A percentile compares a stretch with the other conserved stretches of the same genome.
These are phyloP conservation scores for Wickerhamomyces bovis DNA, from an alignment of 805 yeast genomes.

Conservation along the genomic window DNA sequence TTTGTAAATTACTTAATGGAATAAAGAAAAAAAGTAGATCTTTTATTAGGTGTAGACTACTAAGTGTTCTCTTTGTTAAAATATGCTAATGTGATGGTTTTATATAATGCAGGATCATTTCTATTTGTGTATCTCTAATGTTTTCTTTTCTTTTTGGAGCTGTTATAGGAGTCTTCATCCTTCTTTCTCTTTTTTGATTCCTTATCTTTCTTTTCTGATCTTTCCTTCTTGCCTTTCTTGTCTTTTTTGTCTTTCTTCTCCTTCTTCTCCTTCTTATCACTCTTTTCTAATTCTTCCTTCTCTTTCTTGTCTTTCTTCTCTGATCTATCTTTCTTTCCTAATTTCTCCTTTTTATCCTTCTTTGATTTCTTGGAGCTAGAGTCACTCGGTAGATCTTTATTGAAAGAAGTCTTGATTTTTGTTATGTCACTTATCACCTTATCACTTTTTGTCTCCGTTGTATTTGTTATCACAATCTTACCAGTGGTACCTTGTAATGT, in stretches of 20 bases:
- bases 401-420: slow-evolving; percentile 12
- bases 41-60: not conserved
- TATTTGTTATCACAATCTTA: slow-evolving; percentile 17
- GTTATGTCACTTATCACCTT: slow-evolving; percentile 5
- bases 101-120: not conserved
- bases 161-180: not conserved
- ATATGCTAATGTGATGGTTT: not conserved
- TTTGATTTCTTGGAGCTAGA: slow-evolving; percentile 9
- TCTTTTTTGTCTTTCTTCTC: slow-evolving; percentile 21
- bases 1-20: slow-evolving; percentile 1
- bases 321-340: slow-evolving; percentile 9
- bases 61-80: too few relatives aligned
- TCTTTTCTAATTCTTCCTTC: slow-evolving; percentile 19
- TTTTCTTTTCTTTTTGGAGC: not conserved
- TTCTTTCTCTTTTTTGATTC: not conserved
- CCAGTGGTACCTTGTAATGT: slow-evolving; percentile 74
- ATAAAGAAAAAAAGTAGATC: not conserved
- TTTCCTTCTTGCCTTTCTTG: slow-evolving; percentile 6
- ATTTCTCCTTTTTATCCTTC: slow-evolving; percentile 5
- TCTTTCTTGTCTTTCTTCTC: slow-evolving; percentile 13
- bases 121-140: not conserved
- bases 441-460: not conserved
- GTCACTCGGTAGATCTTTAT: slow-evolving; percentile 1
- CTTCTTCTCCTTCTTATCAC: slow-evolving; percentile 11
- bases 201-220: not conserved